Conservation (phyloP, 305 asterid species). For the Fraxinus floribunda region DNA sequence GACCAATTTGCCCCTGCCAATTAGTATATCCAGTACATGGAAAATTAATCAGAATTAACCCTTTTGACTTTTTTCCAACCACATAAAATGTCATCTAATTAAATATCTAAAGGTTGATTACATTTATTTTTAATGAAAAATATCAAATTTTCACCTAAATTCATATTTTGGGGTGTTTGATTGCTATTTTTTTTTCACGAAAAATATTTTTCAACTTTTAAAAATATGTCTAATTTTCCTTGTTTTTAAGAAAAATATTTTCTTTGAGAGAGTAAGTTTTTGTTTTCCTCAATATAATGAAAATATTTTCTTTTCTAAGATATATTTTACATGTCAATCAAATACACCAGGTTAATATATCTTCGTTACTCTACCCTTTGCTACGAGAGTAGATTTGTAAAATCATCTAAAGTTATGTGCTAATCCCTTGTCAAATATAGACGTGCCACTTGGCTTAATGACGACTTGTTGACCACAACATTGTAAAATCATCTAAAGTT, state of each 20-base stretch:
- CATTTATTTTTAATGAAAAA: no score
- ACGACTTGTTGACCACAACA: neutral
- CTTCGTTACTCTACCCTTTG: neutral
- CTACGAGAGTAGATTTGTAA: neutral
- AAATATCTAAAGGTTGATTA: neutral
- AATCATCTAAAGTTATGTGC: neutral
- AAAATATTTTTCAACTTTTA: neutral
- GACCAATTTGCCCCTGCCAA: neutral
- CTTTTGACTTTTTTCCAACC: neutral
- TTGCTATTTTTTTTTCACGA: neutral
- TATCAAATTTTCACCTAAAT: neutral
- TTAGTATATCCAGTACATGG: neutral
- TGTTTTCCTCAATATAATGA: no score
- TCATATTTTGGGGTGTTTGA: no score
- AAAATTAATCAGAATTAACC: neutral
- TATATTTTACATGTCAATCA: no score
- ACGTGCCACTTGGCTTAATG: neutral
- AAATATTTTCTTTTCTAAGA: no score
- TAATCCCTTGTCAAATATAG: neutral
- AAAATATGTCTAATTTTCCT: neutral
- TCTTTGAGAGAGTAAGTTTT: no score
- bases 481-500: neutral
- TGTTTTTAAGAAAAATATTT: no score
- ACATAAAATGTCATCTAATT: neutral
- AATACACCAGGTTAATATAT: neutral